Base-by-base conservation (phyloP, 345 rosid species). In the Iberis pinnata region DNA sequence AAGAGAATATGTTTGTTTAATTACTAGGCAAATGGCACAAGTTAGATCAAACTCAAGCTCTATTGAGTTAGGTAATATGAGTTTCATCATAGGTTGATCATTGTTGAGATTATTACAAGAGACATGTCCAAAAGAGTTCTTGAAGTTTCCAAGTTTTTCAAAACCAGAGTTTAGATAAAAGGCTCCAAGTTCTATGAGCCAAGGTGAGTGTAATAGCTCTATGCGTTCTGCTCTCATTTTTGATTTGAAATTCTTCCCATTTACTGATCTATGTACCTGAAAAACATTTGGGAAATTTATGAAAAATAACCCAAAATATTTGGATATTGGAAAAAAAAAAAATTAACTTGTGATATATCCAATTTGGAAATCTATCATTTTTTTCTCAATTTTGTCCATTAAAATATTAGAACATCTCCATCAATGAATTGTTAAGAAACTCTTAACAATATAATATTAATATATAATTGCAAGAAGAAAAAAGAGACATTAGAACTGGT, bases 131-230 rank as follows among this genome's bases (percentile, higher is more conserved):
- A 75, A 80, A 24, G 62, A 73, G 42, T 69, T 71, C 13, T 70
- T 64, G 60, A 68, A 61, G 59, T 61, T 55, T 22, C 75, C 80
- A 52, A 53, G 75, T 59, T 63, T 54, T 9, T 79, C 75, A 41
- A 75, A 72, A 7, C 76, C 84, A 25, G 75, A 78, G 69, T 92
- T 87, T 67, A 92, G 72, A 64, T 61, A 81, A 62, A 92, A 83
- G 19, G 89, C 98, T 60, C 96, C 98, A 63, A 92, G 64, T 65
- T 92, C 98, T 53, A 90, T 75, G 24, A 92, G 73, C 98, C 96
- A 92, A 47, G 98, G 98, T 8, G 88, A 90, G 29, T 84, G 98
- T 76, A 92, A 65, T 17, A 88, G 82, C 78, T 92, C 96, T 22
- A 78, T 73, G 41, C 87, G 95, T 49, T 83, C 89, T 0, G 88